phyloP scores from a whole-genome alignment of 2,329 filamentous ascomycete genomes.

The Aspergillus latus region DNA sequence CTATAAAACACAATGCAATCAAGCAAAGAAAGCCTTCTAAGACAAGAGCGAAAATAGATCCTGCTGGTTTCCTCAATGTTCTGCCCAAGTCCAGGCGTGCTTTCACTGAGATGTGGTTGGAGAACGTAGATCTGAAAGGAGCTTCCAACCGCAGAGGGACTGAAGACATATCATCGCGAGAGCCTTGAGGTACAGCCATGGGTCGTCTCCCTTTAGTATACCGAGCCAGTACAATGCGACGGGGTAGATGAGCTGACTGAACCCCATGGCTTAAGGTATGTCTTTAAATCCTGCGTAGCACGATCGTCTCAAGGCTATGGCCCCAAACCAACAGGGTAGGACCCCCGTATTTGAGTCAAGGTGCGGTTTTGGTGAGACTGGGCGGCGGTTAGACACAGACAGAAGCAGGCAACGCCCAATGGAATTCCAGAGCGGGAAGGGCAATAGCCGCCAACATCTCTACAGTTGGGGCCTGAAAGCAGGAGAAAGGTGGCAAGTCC shows the following conservation, averaged over 20 bases:
- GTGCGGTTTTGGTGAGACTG: neutral
- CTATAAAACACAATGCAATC: slow-evolving; percentile 12
- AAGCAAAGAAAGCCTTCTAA: slow-evolving; percentile 8
- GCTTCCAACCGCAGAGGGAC: neutral
- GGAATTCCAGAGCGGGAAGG: neutral
- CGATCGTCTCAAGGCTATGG: neutral
- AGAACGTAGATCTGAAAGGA: neutral
- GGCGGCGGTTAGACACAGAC: slow-evolving; percentile 6
- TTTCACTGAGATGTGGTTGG: neutral
- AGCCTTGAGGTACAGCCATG: neutral
- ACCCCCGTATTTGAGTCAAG: neutral
- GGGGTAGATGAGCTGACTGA: neutral
- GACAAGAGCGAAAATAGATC: slow-evolving; percentile 6
- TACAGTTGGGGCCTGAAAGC: neutral
- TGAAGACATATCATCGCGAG: neutral
- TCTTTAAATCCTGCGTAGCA: neutral
- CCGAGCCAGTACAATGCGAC: neutral
- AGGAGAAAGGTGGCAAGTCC: neutral
- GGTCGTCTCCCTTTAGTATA: neutral
- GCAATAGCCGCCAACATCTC: neutral
- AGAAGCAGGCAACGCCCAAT: neutral
- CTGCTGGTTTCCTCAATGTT: neutral
- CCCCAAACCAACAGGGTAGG: neutral
- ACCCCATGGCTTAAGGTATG: neutral
- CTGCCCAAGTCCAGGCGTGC: neutral